Evolutionary conservation across 768 basidiomycete species (phyloP), one percentile per base, ranked within the genome.

Genomic region (Pleurotus pulmonarius): DNA sequence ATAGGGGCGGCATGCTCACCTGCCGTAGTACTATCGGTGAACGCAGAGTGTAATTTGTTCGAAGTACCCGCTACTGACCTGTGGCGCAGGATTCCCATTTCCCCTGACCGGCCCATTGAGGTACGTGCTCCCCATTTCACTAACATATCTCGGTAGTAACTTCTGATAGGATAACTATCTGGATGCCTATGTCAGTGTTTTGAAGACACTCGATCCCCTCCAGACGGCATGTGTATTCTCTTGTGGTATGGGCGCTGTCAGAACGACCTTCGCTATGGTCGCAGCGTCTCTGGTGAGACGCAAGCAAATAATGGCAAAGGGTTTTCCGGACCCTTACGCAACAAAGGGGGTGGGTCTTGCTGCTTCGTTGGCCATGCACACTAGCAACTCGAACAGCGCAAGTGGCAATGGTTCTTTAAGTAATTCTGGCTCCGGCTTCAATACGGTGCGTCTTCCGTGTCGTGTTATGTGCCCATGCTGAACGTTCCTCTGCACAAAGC

Each of bases 221-320:
- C 76, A 76, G 15, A 94, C 93, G 0, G 86, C 90, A 0, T 75
- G 98, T 16, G 90, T 98, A 3, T 98, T 98, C 69, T 94, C 90
- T 48, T 98, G 96, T 67, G 96, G 97, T 29, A 94, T 96, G 86
- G 97, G 97, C 45, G 93, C 92, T 2, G 95, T 98, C 1, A 82
- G 96, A 16, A 95, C 94, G 2, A 98, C 95, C 0, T 98, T 97
- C 66, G 94, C 92, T 3, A 98, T 98, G 97, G 83, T 88, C n/a
- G 92, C 94, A 5, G 94, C 96, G 0, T 84, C 87, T 56, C 77
- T 99, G 37, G 79, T 98, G 1, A 78, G 96, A 43, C 77, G 96
- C 47, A 90, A 87, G 64, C 88, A 92, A 66, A 70, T 87, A 9
- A 74, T 89, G 24, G 62, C 78, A 13, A 72, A 76, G 25, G 92